Conservation (phyloP, 768 basidiomycete genomes). For the Leccinum rimulosum region DNA sequence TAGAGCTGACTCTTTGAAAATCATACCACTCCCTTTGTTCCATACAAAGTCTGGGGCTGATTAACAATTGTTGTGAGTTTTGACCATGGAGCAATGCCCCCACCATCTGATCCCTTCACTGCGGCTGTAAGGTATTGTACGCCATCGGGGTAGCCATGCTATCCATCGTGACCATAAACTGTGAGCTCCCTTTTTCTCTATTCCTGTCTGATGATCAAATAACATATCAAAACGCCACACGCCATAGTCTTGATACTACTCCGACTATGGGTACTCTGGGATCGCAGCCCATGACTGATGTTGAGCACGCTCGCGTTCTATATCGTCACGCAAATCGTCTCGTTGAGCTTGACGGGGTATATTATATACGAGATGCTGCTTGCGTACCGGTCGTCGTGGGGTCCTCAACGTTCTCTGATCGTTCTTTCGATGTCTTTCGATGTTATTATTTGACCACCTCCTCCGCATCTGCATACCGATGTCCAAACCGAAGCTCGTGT, state of each 20-base stretch:
- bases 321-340: constrained; percentile 27
- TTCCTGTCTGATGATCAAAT: background rate
- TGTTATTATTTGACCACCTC: background rate
- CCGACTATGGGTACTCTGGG: constrained; percentile 35
- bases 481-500: no score
- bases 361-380: constrained; percentile 28
- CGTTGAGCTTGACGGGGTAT: constrained; percentile 22
- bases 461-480: no score
- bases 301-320: constrained; percentile 29
- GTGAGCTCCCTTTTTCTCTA: constrained; percentile 18
- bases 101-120: constrained; percentile 1
- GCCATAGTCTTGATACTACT: constrained; percentile 35
- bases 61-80: constrained; percentile 18
- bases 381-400: constrained; percentile 13
- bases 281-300: constrained; percentile 26
- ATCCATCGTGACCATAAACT: constrained; percentile 31
- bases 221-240: background rate
- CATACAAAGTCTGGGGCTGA: background rate
- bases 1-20: no score
- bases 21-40: background rate
- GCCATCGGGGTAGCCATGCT: background rate
- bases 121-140: constrained; percentile 26
- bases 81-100: background rate
- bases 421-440: constrained; percentile 10
- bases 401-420: no score